A percentile compares a stretch with the other conserved stretches of the same genome.
Evolutionary conservation across 1,284 basidiomycete genomes (phyloP).

Genomic region (Caloboletus firmus): DNA sequence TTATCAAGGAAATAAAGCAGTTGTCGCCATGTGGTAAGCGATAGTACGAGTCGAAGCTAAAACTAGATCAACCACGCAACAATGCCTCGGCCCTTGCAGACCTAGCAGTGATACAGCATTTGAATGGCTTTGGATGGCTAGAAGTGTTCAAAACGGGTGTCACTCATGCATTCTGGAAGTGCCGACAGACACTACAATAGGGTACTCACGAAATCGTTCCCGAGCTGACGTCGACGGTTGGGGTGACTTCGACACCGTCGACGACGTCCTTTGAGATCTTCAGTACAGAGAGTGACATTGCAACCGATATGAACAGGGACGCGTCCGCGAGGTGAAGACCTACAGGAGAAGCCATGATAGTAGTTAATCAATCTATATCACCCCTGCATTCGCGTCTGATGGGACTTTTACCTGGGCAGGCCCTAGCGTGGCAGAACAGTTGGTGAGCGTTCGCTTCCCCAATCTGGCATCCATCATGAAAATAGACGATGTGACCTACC

Average conservation of each 20-base stretch:
- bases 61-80: not conserved
- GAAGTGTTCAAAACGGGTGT: not conserved
- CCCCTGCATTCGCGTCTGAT: not conserved
- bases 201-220: slow-evolving; percentile 14
- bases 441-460: not conserved
- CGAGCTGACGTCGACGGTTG: slow-evolving; percentile 3
- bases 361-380: not conserved
- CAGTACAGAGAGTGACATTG: slow-evolving; percentile 21
- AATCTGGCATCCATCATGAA: no score
- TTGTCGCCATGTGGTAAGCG: no score
- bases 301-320: slow-evolving; percentile 17
- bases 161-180: not conserved
- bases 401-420: slow-evolving; percentile 19
- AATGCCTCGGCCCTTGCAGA: slow-evolving; percentile 15
- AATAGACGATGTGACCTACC: slow-evolving; percentile 10
- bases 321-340: slow-evolving; percentile 18
- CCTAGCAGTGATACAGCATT: slow-evolving; percentile 13
- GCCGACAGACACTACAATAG: not conserved
- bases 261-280: slow-evolving; percentile 15
- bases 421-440: slow-evolving; percentile 7
- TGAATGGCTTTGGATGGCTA: slow-evolving; percentile 22
- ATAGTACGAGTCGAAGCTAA: no score
- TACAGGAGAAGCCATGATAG: not conserved
- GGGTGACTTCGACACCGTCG: slow-evolving; percentile 22
- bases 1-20: no score